Base-by-base conservation (phyloP, 2,329 filamentous ascomycete genomes). In the Fusarium sp. region DNA sequence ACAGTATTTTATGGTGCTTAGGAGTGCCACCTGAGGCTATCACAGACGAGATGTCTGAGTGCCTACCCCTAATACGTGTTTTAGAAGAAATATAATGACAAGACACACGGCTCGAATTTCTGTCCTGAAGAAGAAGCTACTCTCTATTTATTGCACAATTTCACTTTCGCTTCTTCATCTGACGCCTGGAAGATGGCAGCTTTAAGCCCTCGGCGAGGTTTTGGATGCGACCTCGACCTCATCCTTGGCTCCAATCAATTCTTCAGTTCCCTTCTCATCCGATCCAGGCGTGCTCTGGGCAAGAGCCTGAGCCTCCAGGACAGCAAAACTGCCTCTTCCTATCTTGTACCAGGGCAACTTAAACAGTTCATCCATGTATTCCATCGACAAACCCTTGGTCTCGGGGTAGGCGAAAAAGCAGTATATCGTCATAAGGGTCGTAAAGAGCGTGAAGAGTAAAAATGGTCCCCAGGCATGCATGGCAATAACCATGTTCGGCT, bases 401-500 rank as follows among this genome's bases (percentile, higher is more conserved):
- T 62, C 44, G 12, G 59, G 59, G 30, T 62, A 62, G 6, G 59
- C 59, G 27, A 62, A 62, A 18, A 50, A 62, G 27, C 51, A 56
- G 51, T 62, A 56, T 18, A 30, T 39, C 16, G 59, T 62, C 7
- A 56, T 41, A 4, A 41, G 39, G 12, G 43, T 50, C 6, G 59
- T 62, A 10, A 46, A 36, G 9, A 34, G 31, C 16, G 59, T 37
- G 30, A 62, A 62, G 13, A 62, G 59, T 3, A 62, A 34, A 16
- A 62, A 62, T 23, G 59, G 60, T 9, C 60, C 60, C 60, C 60
- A 62, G 37, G 46, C 23, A 43, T 62, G 59, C 41, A 62, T 62
- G 6, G 44, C 13, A n/a, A 62, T 62, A 44, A 62, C 59, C 59
- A 62, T 62, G 37, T 62, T 62, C 6, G 59, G 59, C n/a, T 62